Percentiles rank a stretch among this genome's conserved stretches.
phyloP scores from a whole-genome alignment of 2,329 filamentous ascomycete species.

The Aspergillus chevalieri region DNA sequence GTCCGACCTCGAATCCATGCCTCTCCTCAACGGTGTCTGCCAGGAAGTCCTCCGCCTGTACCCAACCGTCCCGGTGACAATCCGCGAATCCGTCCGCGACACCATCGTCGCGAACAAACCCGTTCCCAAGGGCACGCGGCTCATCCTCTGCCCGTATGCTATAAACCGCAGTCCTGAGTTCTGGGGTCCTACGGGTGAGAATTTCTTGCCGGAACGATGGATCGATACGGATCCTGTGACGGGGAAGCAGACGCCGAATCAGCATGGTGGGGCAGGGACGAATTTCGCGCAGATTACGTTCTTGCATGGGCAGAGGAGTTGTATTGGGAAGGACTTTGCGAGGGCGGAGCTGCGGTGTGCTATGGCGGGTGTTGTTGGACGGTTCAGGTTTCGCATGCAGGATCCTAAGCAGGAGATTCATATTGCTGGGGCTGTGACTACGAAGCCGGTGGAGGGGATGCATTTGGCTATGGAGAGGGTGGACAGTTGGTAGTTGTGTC shows the following conservation, averaged over 20 bases:
- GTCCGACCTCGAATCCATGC: slow-evolving; percentile 57
- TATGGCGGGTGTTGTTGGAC: slow-evolving; percentile 32
- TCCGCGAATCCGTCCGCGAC: slow-evolving; percentile 35
- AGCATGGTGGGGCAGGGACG: slow-evolving; percentile 41
- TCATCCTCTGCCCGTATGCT: slow-evolving; percentile 63
- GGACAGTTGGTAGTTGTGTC: slow-evolving; percentile 22
- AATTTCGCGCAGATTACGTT: slow-evolving; percentile 37
- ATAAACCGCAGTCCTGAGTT: slow-evolving; percentile 63
- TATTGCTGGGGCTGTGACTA: slow-evolving; percentile 33
- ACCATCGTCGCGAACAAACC: slow-evolving; percentile 56
- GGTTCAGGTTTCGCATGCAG: slow-evolving; percentile 32
- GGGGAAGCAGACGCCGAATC: slow-evolving; percentile 44
- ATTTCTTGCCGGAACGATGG: slow-evolving; percentile 76
- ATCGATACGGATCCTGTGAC: slow-evolving; percentile 51
- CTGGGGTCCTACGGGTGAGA: slow-evolving; percentile 67
- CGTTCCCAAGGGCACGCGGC: slow-evolving; percentile 63
- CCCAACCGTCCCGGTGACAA: slow-evolving; percentile 35
- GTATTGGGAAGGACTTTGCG: slow-evolving; percentile 40
- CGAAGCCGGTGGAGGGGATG: slow-evolving; percentile 36
- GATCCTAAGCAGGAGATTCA: slow-evolving; percentile 31
- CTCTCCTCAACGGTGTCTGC: slow-evolving; percentile 71
- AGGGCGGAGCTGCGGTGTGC: slow-evolving; percentile 35
- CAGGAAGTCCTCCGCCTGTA: slow-evolving; percentile 59
- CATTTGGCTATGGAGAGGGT: slow-evolving; percentile 28
- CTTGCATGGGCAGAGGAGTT: slow-evolving; percentile 32